Base-by-base conservation (phyloP, 805 yeast genomes). In the Ogataea nakhonphanomensis region DNA sequence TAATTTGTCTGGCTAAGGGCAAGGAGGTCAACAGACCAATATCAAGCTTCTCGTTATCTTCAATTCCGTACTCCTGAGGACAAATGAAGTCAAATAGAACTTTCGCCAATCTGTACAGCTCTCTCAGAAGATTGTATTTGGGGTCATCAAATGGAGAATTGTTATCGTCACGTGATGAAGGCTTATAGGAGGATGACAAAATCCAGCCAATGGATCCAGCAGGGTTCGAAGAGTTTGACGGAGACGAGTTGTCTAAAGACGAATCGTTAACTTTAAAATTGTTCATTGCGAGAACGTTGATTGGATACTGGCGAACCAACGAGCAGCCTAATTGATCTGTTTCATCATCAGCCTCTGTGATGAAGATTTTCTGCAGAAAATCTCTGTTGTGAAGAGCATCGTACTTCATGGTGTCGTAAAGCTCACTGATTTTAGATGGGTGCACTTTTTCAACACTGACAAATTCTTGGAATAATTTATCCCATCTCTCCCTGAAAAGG, bases 21-120 rank as follows among this genome's bases (percentile, higher is more conserved):
- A 93, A 72, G 2, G 96, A 87, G 0, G 99, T 93, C 53, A 93
- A 69, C 42, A 93, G 69, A 4, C 99, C 99, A 66, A 93, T 93
- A 59, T 93, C 99, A 45, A 93, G 73, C 59, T 93, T 93, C 62
- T 93, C 99, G 54, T 84, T 82, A 57, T 89, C 95, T 49, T 90
- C 88, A 53, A 93, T 93, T 48, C 99, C 99, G 59, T 93, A 93
- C 59, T 93, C 99, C 62, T 93, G 98, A 8, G 99, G 99, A 64
- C 98, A 93, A 35, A 93, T 89, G 58, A 91, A 93, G 64, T 93
- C 99, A 67, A 93, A 93, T 47, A 93, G 66, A 6, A 93, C 96
- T 61, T 93, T 95, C 1, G 96, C 86, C 41, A 93, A 71, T 48
- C 91, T 73, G 60, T 90, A 93, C 37, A 93, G 73, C 59, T 93